A percentile compares a stretch with the other conserved stretches of the same genome.
Conservation (phyloP, 345 rosid genomes). For the Tarenaya hassleriana region DNA sequence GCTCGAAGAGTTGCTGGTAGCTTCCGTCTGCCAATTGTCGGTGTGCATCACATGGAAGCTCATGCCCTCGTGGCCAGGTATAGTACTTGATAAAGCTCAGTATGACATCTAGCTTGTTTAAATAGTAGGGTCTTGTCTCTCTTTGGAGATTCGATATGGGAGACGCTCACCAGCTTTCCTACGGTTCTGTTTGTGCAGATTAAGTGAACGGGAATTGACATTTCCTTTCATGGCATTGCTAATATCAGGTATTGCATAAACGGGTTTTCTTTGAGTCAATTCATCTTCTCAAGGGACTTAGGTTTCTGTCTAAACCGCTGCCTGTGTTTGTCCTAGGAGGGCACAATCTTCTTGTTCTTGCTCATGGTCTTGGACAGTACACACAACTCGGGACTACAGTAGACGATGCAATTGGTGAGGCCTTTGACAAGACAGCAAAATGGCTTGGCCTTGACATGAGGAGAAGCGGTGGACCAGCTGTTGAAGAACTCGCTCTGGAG, state of each 20-base stretch:
- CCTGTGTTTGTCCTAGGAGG: slow-evolving; percentile 48
- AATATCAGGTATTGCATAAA: slow-evolving; percentile 57
- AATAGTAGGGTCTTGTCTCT: neutral
- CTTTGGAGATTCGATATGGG: neutral
- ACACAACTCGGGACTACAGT: slow-evolving; percentile 85
- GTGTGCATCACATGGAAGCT: slow-evolving; percentile 98
- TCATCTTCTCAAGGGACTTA: neutral
- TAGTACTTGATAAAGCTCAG: neutral
- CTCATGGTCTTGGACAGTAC: slow-evolving; percentile 80
- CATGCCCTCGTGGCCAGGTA: slow-evolving; percentile 92
- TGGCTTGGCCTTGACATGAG: slow-evolving; percentile 95
- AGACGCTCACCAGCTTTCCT: slow-evolving; percentile 2
- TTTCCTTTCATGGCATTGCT: slow-evolving; percentile 94
- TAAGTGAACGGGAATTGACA: slow-evolving; percentile 58
- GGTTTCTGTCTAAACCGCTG: neutral
- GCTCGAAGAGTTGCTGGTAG: slow-evolving; percentile 67
- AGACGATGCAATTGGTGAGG: slow-evolving; percentile 97
- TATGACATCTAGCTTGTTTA: too few relatives aligned
- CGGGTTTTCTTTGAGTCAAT: neutral
- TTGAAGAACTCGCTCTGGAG: slow-evolving; percentile 84
- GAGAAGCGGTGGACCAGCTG: slow-evolving; percentile 91
- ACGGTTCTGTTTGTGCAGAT: slow-evolving; percentile 33
- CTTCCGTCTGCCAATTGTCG: slow-evolving; percentile 62
- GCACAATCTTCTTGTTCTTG: slow-evolving; percentile 80
- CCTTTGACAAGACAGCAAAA: slow-evolving; percentile 91